Conservation (phyloP, 2,329 filamentous ascomycete species). For the Neonectria coccinea region DNA sequence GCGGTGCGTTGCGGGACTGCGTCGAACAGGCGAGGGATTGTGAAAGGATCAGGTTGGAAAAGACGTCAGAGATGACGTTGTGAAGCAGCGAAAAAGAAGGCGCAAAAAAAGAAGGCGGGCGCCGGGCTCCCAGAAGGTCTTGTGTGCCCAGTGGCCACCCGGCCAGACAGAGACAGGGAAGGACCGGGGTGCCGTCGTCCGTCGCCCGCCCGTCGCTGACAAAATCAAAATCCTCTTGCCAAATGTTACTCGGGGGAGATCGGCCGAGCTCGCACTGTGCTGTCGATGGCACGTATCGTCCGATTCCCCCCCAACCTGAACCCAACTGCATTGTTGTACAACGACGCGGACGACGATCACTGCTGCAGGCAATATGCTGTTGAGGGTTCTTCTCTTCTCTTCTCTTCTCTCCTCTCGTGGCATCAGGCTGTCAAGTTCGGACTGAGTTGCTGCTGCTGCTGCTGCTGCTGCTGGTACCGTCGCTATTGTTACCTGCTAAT, state of each 20-base stretch:
- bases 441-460: background rate
- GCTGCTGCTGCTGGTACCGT: background rate
- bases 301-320: slow-evolving; percentile 37
- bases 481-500: background rate
- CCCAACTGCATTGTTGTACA: slow-evolving; percentile 27
- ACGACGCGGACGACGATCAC: slow-evolving; percentile 13
- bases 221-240: slow-evolving; percentile 12
- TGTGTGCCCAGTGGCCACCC: slow-evolving; percentile 36
- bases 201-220: slow-evolving; percentile 31
- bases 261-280: slow-evolving; percentile 35
- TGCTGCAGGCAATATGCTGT: slow-evolving; percentile 5
- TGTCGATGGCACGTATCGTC: slow-evolving; percentile 39
- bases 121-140: slow-evolving; percentile 47
- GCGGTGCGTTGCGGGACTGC: slow-evolving; percentile 48
- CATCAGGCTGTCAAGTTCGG: background rate
- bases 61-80: slow-evolving; percentile 64
- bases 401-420: background rate
- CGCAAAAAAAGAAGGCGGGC: slow-evolving; percentile 51
- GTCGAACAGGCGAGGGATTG: slow-evolving; percentile 49
- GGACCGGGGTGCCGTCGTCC: slow-evolving; percentile 19
- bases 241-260: background rate
- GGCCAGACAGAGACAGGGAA: slow-evolving; percentile 25
- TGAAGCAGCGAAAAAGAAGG: slow-evolving; percentile 53
- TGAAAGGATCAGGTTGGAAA: slow-evolving; percentile 54
- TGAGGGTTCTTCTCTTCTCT: background rate